Base-by-base conservation (phyloP, 306 rosid species). In the Medicago arabica region DNA sequence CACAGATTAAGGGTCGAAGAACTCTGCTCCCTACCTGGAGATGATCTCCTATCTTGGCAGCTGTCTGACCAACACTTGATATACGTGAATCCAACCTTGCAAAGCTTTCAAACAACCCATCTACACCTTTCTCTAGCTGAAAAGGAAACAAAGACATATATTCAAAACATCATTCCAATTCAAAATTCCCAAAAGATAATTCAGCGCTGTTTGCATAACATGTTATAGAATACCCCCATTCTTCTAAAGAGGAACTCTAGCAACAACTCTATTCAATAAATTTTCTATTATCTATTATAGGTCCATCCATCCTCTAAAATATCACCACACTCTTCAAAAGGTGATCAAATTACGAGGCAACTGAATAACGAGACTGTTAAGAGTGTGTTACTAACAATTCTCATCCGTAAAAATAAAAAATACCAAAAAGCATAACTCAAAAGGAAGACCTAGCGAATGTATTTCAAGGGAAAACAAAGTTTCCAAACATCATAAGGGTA, bases 1-100 rank as follows among this genome's bases (percentile, higher is more conserved):
- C 11, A 69, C 19, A 16, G 78, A 76, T 23, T 46, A 74, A 67
- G 73, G 82, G 51, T 67, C 55, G 62, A 75, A 76, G 81, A 83
- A 75, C 51, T 77, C 75, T 23, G 40, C 12, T 46, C 23, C 82
- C 77, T 87, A 96, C 99, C 96, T 96, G 99, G 84, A 96, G 89
- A 86, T 96, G 98, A 88, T 96, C 99, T 77, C 99, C 99, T 69
- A 96, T 96, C 85, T 96, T 96, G 15, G 99, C 99, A 64, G 99
- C 99, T 51, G 99, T 96, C 84, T 96, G 99, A 62, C 98, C 99
- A 72, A 96, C 99, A 88, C 99, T 96, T 70, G 99, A 96, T 78
- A 96, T 96, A 50, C 99, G 97, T 2, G 98, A 90, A 90, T 96
- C 99, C 84, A 96, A 78, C 85, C 99, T 86, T 17, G 97, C 98